Percentiles rank a stretch among this genome's conserved stretches.
phyloP scores from a whole-genome alignment of 495 filamentous ascomycete species.

The Talaromyces wortmannii region DNA sequence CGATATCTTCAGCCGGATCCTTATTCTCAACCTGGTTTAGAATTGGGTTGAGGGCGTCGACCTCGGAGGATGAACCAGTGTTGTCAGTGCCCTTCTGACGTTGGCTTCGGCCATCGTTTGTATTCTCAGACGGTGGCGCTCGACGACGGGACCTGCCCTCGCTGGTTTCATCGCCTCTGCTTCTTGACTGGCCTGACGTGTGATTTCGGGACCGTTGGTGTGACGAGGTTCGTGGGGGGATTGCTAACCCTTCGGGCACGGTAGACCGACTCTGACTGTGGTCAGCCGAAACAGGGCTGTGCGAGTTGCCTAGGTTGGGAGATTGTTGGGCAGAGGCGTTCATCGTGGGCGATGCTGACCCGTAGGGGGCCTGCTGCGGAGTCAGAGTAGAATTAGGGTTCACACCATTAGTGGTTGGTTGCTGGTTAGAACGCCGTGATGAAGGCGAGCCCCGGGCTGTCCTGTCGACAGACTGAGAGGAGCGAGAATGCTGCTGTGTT shows the following conservation, averaged over 20 bases:
- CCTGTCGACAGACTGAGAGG: conserved; percentile 2
- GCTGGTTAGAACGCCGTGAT: not conserved
- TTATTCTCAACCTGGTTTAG: conserved; percentile 73
- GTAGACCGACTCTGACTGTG: conserved; percentile 27
- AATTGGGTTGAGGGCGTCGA: conserved; percentile 36
- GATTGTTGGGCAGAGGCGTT: conserved; percentile 30
- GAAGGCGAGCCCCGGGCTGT: conserved; percentile 3
- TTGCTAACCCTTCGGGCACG: conserved; percentile 31
- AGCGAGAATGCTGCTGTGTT: not conserved
- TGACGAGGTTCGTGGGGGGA: conserved; percentile 39
- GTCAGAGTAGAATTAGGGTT: conserved; percentile 14
- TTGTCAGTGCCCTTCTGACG: not conserved
- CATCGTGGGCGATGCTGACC: conserved; percentile 32
- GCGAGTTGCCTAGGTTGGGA: conserved; percentile 25
- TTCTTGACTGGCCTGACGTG: conserved; percentile 10
- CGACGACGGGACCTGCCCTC: conserved; percentile 22
- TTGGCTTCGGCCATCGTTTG: conserved; percentile 4
- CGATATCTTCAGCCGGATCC: conserved; percentile 72
- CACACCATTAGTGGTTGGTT: conserved; percentile 4
- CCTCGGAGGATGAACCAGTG: conserved; percentile 16
- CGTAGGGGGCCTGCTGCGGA: conserved; percentile 20
- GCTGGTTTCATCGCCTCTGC: conserved; percentile 23
- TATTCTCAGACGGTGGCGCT: conserved; percentile 10
- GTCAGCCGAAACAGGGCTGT: conserved; percentile 22
- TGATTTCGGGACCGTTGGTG: conserved; percentile 31